Evolutionary conservation across 495 filamentous ascomycete species (phyloP), one percentile per base, ranked within the genome.

Genomic region (Tetracladium marchalianum): DNA sequence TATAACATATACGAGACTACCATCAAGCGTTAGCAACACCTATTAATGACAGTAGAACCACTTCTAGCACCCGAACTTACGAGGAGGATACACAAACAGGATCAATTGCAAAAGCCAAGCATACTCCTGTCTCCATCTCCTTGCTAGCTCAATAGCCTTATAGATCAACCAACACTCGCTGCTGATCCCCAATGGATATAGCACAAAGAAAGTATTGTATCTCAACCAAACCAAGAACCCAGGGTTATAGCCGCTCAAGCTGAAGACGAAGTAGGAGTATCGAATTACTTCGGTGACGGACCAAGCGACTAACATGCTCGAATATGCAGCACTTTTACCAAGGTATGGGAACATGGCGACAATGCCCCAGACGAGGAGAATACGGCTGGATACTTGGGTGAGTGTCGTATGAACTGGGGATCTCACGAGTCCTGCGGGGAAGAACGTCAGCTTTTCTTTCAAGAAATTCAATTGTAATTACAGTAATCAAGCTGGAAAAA

Each of bases 141-240:
- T 60, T 9, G 87, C 86, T 1, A 80, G 78, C 1, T 61, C 70
- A 31, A 84, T 70, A 2, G 84, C 74, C 53, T 65, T 63, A 49
- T 76, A 79, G 34, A 96, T 80, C 55, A 95, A 73, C 56, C 73
- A 78, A 35, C 80, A 82, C 73, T 98, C 92, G 62, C 85, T 89
- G 11, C 70, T 69, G 50, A 96, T 95, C 10, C 92, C 92, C 42
- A 96, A 56, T 2, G 93, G 92, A 59, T 98, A 98, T 15, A 98
- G 75, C 17, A 96, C 66, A 57, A 83, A 86, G 68, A 98, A 98
- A 5, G 83, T 82, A 64, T 93, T 95, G 60, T 98, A 98, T 61
- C 87, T 70, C 68, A 93, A 68, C 90, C 90, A 95, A 47, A 76
- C 76, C 62, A 90, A 73, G 60, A 65, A 73, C 0, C 44, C 57